Conservation (phyloP, 306 rosid species). For the Vigna trinervia region DNA sequence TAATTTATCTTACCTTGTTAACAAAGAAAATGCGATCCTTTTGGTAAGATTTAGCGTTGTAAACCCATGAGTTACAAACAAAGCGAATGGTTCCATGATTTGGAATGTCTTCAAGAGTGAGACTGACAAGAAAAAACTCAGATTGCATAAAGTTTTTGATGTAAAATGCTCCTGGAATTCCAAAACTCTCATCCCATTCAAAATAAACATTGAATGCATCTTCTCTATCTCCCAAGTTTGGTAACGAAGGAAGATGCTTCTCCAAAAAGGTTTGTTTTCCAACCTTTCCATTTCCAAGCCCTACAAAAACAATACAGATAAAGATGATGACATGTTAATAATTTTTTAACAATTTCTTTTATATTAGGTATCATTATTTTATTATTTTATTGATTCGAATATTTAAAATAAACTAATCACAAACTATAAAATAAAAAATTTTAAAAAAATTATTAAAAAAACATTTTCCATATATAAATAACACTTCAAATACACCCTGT, state of each 20-base stretch:
- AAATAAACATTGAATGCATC: slow-evolving; percentile 54
- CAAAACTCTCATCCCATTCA: slow-evolving; percentile 58
- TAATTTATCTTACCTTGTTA: slow-evolving; percentile 50
- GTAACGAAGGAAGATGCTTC: slow-evolving; percentile 51
- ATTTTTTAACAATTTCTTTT: too few relatives aligned
- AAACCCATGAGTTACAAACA: slow-evolving; percentile 75
- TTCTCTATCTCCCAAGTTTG: slow-evolving; percentile 52
- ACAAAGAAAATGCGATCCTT: slow-evolving; percentile 65
- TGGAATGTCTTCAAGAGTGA: slow-evolving; percentile 67
- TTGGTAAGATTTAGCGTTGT: slow-evolving; percentile 47
- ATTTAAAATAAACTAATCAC: too few relatives aligned
- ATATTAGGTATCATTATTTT: too few relatives aligned
- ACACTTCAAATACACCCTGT: background rate
- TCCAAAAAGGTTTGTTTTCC: slow-evolving; percentile 62
- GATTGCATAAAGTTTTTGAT: slow-evolving; percentile 52
- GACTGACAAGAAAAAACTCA: slow-evolving; percentile 64
- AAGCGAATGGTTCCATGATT: slow-evolving; percentile 52
- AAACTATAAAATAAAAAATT: too few relatives aligned
- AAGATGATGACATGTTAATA: too few relatives aligned
- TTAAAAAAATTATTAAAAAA: too few relatives aligned
- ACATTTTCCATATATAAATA: too few relatives aligned
- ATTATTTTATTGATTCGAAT: too few relatives aligned
- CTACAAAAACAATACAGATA: slow-evolving; percentile 33
- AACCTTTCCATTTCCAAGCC: slow-evolving; percentile 52
- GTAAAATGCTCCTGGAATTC: slow-evolving; percentile 65